Evolutionary conservation across 2,329 filamentous ascomycete genomes (phyloP).

Genomic region (Colletotrichum sidae): DNA sequence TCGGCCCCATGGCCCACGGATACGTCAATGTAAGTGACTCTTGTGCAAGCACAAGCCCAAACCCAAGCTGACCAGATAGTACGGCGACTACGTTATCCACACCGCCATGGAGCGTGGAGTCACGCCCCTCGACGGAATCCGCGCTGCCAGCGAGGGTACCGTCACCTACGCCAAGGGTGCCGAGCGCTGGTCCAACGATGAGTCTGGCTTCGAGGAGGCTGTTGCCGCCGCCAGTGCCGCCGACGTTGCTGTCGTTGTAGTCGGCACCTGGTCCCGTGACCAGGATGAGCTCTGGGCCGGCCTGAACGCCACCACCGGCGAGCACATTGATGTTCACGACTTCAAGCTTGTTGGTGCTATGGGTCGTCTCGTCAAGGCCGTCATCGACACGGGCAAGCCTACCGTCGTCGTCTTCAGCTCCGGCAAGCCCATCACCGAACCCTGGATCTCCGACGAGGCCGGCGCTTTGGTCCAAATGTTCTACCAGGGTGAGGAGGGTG

Average conservation of each 20-base stretch:
- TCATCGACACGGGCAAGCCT: slow-evolving; percentile 75
- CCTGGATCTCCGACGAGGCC: slow-evolving; percentile 76
- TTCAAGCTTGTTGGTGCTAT: slow-evolving; percentile 78
- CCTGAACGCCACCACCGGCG: slow-evolving; percentile 79
- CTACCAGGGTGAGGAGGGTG: slow-evolving; percentile 78
- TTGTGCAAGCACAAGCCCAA: background rate
- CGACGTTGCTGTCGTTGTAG: slow-evolving; percentile 78
- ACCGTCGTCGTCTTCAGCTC: slow-evolving; percentile 76
- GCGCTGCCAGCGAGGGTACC: slow-evolving; percentile 66
- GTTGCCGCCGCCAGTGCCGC: slow-evolving; percentile 73
- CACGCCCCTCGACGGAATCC: slow-evolving; percentile 77
- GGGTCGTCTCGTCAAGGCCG: slow-evolving; percentile 72
- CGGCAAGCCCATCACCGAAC: slow-evolving; percentile 79
- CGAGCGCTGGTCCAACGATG: slow-evolving; percentile 77
- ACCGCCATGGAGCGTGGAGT: slow-evolving; percentile 72
- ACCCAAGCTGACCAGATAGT: slow-evolving; percentile 48
- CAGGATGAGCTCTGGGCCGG: slow-evolving; percentile 77
- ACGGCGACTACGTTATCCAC: slow-evolving; percentile 80
- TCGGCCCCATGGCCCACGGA: slow-evolving; percentile 80
- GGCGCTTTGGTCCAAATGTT: slow-evolving; percentile 79
- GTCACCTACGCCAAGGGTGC: slow-evolving; percentile 78
- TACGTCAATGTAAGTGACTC: slow-evolving; percentile 71
- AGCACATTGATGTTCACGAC: slow-evolving; percentile 75
- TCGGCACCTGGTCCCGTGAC: slow-evolving; percentile 81
- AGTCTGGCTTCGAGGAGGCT: slow-evolving; percentile 75